Percentiles rank a stretch among this genome's conserved stretches.
phyloP scores from a whole-genome alignment of 306 rosid genomes.

The Gleditsia sinensis region DNA sequence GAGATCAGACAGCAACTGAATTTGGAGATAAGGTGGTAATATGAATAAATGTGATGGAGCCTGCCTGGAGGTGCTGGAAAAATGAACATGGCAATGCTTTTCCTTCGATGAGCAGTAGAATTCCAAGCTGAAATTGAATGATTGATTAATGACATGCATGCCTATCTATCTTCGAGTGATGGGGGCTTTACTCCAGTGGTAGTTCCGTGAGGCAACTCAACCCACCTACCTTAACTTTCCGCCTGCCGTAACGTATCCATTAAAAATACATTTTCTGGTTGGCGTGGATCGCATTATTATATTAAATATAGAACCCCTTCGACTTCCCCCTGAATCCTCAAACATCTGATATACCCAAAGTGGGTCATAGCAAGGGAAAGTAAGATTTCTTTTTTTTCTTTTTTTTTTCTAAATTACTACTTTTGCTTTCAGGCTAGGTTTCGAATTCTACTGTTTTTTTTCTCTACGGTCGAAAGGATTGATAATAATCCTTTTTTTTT shows the following conservation, averaged over 20 bases:
- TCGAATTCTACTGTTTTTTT: not conserved
- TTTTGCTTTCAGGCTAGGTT: not conserved
- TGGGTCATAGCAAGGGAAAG: not conserved
- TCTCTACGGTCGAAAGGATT: not conserved
- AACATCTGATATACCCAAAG: not conserved
- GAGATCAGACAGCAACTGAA: not conserved
- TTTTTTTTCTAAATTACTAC: too few relatives aligned
- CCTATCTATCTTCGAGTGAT: not conserved
- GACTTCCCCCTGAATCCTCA: not conserved
- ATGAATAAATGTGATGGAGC: not conserved
- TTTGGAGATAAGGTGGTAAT: not conserved
- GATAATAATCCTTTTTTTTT: not conserved
- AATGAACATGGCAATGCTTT: not conserved
- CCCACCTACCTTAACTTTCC: not conserved
- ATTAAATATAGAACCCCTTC: not conserved
- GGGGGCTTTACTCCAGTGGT: not conserved
- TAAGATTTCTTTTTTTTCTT: not conserved
- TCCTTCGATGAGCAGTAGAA: not conserved
- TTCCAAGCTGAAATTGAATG: not conserved
- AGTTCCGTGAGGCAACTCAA: conserved; percentile 19
- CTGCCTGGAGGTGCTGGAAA: not conserved
- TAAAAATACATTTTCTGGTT: not conserved
- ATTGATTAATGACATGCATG: not conserved
- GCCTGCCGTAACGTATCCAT: not conserved
- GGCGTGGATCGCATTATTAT: conserved; percentile 16